Conservation (phyloP, 495 filamentous ascomycete species). For the Aspergillus heteromorphus region DNA sequence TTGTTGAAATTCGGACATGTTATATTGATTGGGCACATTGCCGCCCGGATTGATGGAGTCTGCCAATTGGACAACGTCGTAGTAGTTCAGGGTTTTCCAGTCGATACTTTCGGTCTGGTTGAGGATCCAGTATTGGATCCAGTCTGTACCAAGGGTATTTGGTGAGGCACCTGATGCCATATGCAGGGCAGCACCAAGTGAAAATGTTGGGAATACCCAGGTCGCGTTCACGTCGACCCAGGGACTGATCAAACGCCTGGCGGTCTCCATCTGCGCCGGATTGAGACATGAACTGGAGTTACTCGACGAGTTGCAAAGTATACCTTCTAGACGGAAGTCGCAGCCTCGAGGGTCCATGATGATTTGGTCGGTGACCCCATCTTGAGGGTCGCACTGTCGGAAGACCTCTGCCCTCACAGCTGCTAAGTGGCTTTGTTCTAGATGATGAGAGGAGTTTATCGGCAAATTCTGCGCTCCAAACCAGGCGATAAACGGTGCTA, state of each 20-base stretch:
- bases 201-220: neutral
- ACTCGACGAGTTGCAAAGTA: neutral
- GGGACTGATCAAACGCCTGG: neutral
- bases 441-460: too few species aligned
- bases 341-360: neutral
- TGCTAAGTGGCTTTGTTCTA: too few species aligned
- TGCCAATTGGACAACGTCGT: neutral
- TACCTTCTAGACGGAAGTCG: neutral
- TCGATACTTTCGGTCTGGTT: too few species aligned
- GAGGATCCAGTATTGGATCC: neutral
- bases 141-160: too few species aligned
- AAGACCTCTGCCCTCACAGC: neutral
- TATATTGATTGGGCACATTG: slow-evolving; percentile 3
- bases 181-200: too few species aligned
- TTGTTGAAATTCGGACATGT: neutral
- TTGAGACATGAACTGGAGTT: neutral
- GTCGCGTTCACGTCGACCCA: neutral
- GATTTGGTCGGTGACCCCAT: neutral
- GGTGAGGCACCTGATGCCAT: neutral
- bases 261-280: neutral
- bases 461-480: too few species aligned
- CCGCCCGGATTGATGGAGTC: neutral
- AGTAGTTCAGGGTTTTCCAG: too few species aligned
- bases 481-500: too few species aligned
- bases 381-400: slow-evolving; percentile 1